Conservation (phyloP, 2,329 filamentous ascomycete genomes). For the Calycina herbarum region DNA sequence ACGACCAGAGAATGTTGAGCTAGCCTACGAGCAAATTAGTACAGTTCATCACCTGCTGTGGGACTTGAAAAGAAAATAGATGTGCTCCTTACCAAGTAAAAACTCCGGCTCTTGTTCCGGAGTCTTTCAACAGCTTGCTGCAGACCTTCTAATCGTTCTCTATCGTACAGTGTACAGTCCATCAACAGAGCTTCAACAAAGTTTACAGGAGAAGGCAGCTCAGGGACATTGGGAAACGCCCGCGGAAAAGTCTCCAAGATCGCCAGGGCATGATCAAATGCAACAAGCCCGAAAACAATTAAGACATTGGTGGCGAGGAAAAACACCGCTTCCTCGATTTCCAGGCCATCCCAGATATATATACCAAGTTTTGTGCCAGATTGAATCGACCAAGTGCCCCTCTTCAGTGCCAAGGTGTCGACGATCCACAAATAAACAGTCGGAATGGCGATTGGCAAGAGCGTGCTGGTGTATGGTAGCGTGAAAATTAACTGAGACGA, state of each 20-base stretch:
- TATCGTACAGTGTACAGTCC: conserved; percentile 53
- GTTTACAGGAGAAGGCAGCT: conserved; percentile 48
- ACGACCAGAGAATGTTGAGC: conserved; percentile 65
- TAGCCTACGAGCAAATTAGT: conserved; percentile 44
- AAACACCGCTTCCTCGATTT: conserved; percentile 74
- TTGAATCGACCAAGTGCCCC: conserved; percentile 72
- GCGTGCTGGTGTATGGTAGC: conserved; percentile 57
- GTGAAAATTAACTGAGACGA: conserved; percentile 63
- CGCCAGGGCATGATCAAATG: conserved; percentile 68
- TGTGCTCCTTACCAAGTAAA: conserved; percentile 52
- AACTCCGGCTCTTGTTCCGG: conserved; percentile 67
- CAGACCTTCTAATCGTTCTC: conserved; percentile 56
- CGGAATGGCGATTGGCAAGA: conserved; percentile 60
- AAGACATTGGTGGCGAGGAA: conserved; percentile 70
- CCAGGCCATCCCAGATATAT: conserved; percentile 63
- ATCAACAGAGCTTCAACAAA: conserved; percentile 53
- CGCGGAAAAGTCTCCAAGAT: conserved; percentile 63
- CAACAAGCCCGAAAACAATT: conserved; percentile 67
- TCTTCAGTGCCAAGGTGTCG: conserved; percentile 64
- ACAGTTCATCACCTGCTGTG: not conserved
- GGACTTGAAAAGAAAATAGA: not conserved
- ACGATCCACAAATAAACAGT: conserved; percentile 73
- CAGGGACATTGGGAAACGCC: conserved; percentile 52
- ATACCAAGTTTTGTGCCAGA: conserved; percentile 65
- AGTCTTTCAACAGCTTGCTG: conserved; percentile 59